phyloP scores from a whole-genome alignment of 257 asterid species.

The Thymus mandschuricus region DNA sequence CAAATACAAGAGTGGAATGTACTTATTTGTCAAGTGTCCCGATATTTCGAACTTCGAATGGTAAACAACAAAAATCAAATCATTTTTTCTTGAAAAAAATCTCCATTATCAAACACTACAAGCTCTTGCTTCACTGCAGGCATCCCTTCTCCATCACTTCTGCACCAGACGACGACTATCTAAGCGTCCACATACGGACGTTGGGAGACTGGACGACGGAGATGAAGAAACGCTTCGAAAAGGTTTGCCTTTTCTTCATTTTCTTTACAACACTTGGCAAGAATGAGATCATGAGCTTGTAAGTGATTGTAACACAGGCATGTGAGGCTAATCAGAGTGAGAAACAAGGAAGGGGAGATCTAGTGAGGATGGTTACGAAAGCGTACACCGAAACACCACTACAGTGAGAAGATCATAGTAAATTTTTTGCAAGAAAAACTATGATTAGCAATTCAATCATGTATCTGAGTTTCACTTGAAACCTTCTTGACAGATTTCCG shows the following conservation, averaged over 20 bases:
- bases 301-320: conserved; percentile 45
- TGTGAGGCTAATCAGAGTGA: conserved; percentile 53
- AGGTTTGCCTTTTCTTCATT: conserved; percentile 42
- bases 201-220: conserved; percentile 95
- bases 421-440: background rate
- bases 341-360: conserved; percentile 53
- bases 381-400: conserved; percentile 49
- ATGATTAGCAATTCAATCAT: background rate
- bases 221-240: conserved; percentile 61
- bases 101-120: background rate
- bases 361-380: conserved; percentile 74
- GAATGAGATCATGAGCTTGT: background rate
- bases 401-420: conserved; percentile 44
- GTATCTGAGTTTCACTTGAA: conserved; percentile 14
- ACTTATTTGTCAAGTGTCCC: conserved; percentile 86
- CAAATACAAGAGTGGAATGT: conserved; percentile 96
- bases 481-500: conserved; percentile 57
- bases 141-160: conserved; percentile 97
- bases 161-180: conserved; percentile 83
- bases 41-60: conserved; percentile 80
- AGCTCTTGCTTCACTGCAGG: conserved; percentile 42
- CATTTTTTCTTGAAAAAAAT: background rate
- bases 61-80: conserved; percentile 39
- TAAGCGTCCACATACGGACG: conserved; percentile 85
- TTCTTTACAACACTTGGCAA: background rate